Conservation (phyloP, 2,329 filamentous ascomycete genomes). For the Verticillium nubilum region DNA sequence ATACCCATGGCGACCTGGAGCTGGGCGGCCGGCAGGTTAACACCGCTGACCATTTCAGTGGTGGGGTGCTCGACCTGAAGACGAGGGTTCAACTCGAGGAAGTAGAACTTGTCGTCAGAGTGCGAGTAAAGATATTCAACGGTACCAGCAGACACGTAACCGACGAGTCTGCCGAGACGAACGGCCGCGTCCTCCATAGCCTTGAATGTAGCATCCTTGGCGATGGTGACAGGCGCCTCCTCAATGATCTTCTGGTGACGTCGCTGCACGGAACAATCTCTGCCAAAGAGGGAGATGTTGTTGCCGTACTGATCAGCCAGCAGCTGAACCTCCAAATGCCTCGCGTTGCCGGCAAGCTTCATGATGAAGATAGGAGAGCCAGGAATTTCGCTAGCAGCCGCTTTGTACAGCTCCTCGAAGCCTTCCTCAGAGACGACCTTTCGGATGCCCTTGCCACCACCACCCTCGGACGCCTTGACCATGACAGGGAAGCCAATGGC, state of each 20-base stretch:
- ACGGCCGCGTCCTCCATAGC: conserved; percentile 97
- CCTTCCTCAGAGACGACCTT: conserved; percentile 83
- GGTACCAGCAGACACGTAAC: conserved; percentile 97
- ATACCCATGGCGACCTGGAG: conserved; percentile 99
- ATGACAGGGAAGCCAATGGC: conserved; percentile 98
- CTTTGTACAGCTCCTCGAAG: conserved; percentile 86
- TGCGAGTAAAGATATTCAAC: conserved; percentile 99
- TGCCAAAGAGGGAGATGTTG: conserved; percentile 97
- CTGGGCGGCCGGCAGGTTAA: conserved; percentile 94
- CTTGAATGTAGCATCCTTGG: conserved; percentile 81
- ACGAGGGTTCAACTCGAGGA: conserved; percentile 96
- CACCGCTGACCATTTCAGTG: conserved; percentile 98
- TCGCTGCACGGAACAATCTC: conserved; percentile 97
- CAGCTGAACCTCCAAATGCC: conserved; percentile 95
- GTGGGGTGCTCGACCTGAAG: conserved; percentile 99
- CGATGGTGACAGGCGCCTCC: conserved; percentile 96
- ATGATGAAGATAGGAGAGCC: conserved; percentile 99
- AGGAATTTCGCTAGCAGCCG: conserved; percentile 93
- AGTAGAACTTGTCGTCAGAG: conserved; percentile 98
- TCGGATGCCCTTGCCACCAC: conserved; percentile 98
- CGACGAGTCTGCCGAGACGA: conserved; percentile 86
- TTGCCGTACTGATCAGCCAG: conserved; percentile 98
- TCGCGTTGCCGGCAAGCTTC: conserved; percentile 95
- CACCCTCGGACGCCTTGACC: conserved; percentile 99
- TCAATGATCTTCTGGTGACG: conserved; percentile 99